Conservation (phyloP, 257 asterid species). For the Mentha longifolia region DNA sequence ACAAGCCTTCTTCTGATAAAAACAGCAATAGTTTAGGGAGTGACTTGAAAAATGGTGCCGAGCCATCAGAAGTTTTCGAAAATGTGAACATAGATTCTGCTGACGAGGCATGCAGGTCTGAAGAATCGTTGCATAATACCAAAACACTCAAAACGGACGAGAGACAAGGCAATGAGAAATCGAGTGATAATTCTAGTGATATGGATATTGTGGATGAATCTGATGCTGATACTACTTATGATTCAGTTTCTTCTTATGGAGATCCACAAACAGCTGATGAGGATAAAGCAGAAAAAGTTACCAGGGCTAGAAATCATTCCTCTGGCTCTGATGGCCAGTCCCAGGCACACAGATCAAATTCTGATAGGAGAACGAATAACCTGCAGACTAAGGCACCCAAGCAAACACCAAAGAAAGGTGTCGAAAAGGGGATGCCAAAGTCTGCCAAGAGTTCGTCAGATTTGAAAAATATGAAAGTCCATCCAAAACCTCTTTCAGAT, state of each 20-base stretch:
- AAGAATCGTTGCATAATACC: slow-evolving; percentile 43
- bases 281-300: slow-evolving; percentile 52
- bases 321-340: slow-evolving; percentile 43
- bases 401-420: slow-evolving; percentile 44
- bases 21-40: slow-evolving; percentile 42
- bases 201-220: slow-evolving; percentile 73
- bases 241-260: slow-evolving; percentile 75
- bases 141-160: slow-evolving; percentile 43
- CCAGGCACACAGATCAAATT: slow-evolving; percentile 44
- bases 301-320: slow-evolving; percentile 38
- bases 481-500: slow-evolving; percentile 67
- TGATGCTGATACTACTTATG: slow-evolving; percentile 67
- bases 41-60: slow-evolving; percentile 51
- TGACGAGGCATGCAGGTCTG: slow-evolving; percentile 55
- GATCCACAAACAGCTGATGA: slow-evolving; percentile 63
- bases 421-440: slow-evolving; percentile 46
- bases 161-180: slow-evolving; percentile 44
- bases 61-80: slow-evolving; percentile 60
- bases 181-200: slow-evolving; percentile 53
- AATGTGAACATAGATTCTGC: slow-evolving; percentile 53
- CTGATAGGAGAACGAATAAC: slow-evolving; percentile 43
- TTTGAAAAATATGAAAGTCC: slow-evolving; percentile 60
- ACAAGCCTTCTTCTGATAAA: slow-evolving; percentile 49
- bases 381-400: slow-evolving; percentile 41
- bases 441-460: slow-evolving; percentile 47